A percentile compares a stretch with the other conserved stretches of the same genome.
These are phyloP conservation scores for Schizochytrium sp. DNA, from an alignment of 108 stramenopile species.

Conservation along the genomic window DNA sequence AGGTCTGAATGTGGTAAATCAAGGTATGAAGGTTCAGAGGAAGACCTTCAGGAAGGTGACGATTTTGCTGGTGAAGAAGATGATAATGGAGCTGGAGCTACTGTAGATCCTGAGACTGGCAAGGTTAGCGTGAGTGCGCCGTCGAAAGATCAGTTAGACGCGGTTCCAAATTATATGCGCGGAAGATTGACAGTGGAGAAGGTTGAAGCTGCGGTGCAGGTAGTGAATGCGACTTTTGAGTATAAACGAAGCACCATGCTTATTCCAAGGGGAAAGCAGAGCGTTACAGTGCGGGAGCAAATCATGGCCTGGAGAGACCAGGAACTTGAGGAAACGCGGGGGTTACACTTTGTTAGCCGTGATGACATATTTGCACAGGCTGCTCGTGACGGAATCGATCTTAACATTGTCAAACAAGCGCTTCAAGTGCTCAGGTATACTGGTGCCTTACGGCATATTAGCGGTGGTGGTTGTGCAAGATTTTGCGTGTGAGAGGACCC, in stretches of 20 bases:
- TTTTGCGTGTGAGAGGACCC: background rate
- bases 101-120: constrained; percentile 8
- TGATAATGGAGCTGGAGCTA: background rate
- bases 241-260: background rate
- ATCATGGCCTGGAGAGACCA: constrained; percentile 54
- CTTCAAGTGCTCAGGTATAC: constrained; percentile 24
- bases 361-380: constrained; percentile 36
- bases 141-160: background rate
- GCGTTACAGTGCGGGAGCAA: constrained; percentile 35
- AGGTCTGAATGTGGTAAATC: no score
- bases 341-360: background rate
- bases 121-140: constrained; percentile 4
- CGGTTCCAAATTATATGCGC: constrained; percentile 57
- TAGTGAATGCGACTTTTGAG: background rate
- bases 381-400: constrained; percentile 1
- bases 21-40: no score
- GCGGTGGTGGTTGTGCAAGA: constrained; percentile 18
- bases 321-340: constrained; percentile 9
- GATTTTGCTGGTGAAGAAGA: background rate
- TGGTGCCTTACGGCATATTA: background rate
- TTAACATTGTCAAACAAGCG: constrained; percentile 16
- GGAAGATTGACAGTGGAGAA: constrained; percentile 31
- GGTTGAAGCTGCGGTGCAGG: constrained; percentile 16
- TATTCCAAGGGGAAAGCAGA: constrained; percentile 37
- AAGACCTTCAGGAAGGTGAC: background rate